Conservation (phyloP, 441 rosid genomes). For the Erodium trifolium region DNA sequence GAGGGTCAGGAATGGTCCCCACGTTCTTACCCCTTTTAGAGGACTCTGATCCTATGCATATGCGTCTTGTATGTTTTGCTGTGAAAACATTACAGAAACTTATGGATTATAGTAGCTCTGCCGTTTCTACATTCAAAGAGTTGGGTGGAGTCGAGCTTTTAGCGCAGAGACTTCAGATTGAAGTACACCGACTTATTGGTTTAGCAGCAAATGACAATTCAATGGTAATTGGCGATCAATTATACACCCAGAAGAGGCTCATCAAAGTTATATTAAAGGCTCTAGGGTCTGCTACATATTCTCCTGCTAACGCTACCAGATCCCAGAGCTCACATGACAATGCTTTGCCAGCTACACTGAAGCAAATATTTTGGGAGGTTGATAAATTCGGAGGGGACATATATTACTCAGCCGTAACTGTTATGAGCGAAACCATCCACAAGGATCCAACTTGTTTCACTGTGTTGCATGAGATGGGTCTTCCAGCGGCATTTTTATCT, state of each 20-base stretch:
- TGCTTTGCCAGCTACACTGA: conserved; percentile 72
- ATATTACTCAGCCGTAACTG: conserved; percentile 90
- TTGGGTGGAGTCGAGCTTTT: conserved; percentile 93
- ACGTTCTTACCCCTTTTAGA: conserved; percentile 93
- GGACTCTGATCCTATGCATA: conserved; percentile 73
- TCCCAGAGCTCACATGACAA: conserved; percentile 67
- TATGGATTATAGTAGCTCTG: conserved; percentile 94
- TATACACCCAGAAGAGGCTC: conserved; percentile 78
- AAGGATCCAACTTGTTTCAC: conserved; percentile 92
- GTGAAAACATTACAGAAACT: conserved; percentile 92
- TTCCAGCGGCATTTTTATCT: conserved; percentile 86
- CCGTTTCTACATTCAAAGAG: conserved; percentile 82
- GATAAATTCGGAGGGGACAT: conserved; percentile 94
- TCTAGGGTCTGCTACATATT: conserved; percentile 93
- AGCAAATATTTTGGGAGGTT: conserved; percentile 66
- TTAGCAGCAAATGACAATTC: conserved; percentile 46
- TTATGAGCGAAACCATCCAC: conserved; percentile 97
- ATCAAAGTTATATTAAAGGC: conserved; percentile 88
- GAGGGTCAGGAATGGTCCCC: conserved; percentile 91
- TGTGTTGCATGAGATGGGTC: conserved; percentile 75
- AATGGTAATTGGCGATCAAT: conserved; percentile 52
- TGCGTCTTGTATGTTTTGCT: conserved; percentile 90
- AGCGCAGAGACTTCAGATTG: conserved; percentile 80
- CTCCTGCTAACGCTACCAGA: conserved; percentile 66
- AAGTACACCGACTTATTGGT: conserved; percentile 75